Evolutionary conservation across 768 basidiomycete genomes (phyloP), one percentile per base, ranked within the genome.

Genomic region (Leccinum fibrillosum): DNA sequence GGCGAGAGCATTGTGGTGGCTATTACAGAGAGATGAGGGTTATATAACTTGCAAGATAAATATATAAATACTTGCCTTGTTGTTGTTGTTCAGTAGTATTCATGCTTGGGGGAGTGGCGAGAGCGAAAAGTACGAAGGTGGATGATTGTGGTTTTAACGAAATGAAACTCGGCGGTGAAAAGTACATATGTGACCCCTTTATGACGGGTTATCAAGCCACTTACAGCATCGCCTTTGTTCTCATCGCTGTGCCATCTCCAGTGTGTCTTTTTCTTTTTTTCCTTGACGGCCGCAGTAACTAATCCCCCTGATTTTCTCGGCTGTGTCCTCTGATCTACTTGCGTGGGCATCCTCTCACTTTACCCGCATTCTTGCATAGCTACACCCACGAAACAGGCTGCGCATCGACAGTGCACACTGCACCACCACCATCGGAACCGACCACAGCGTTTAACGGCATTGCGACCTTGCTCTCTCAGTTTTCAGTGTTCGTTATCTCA

Each of bases 91-190:
- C 42, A 19, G 42, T 2, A 19, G 42, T 1, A 44, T 69, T 49
- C 23, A 47, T 17, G 23, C 37, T 11, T n/a, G 11, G 8, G n/a
- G 2, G n/a, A 47, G 50, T 44, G 55, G 48, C 55, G 17, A 32
- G 47, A n/a, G 49, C 49, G 42, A 19, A 30, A 61, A 48, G 53
- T 60, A 56, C 48, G 39, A 53, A 55, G 32, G 65, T 56, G 57
- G 64, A 58, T 39, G 54, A 32, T 49, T 37, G 56, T 56, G 60
- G 12, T 56, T 67, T 67, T 58, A 60, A 42, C 45, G 49, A 66
- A 66, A 62, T 53, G 55, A 61, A 61, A 52, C 3, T 26, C 35
- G 59, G 53, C n/a, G n/a, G 15, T 19, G 23, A 37, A 21, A 28
- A 0, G n/a, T 37, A 1, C 26, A 28, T 0, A 60, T 30, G 0